Evolutionary conservation across 352 stramenopile species (phyloP).

Genomic region (Pythium pyrilobum): DNA sequence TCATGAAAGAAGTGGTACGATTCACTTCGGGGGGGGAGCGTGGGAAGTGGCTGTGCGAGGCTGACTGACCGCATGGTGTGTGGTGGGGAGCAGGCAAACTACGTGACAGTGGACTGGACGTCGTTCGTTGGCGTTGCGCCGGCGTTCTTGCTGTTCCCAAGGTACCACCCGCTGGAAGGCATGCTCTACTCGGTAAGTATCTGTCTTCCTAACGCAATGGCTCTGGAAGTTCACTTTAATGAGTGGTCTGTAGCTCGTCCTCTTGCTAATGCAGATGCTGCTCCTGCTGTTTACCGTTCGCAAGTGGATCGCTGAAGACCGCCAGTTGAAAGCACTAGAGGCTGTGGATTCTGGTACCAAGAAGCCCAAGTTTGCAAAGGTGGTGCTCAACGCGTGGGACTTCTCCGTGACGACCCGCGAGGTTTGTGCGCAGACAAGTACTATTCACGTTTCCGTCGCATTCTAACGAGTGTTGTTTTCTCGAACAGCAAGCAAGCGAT

Average conservation of each 20-base stretch:
- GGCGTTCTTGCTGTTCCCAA: slow-evolving; percentile 50
- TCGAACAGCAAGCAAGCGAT: slow-evolving; percentile 45
- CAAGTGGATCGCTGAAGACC: slow-evolving; percentile 76
- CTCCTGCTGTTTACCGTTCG: slow-evolving; percentile 53
- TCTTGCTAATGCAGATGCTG: slow-evolving; percentile 41
- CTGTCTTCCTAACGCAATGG: background rate
- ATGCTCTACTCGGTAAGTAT: slow-evolving; percentile 46
- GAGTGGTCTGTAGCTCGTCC: slow-evolving; percentile 22
- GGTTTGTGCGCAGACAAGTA: too few species aligned
- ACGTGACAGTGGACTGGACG: slow-evolving; percentile 30
- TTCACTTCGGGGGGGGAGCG: too few species aligned
- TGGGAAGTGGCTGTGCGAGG: too few species aligned
- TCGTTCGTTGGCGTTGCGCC: slow-evolving; percentile 42
- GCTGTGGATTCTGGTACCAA: slow-evolving; percentile 39
- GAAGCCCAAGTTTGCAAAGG: slow-evolving; percentile 52
- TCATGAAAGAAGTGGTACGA: slow-evolving; percentile 24
- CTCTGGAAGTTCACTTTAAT: too few species aligned
- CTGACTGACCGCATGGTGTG: too few species aligned
- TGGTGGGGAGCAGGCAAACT: too few species aligned
- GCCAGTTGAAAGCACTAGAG: slow-evolving; percentile 46
- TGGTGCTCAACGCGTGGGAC: slow-evolving; percentile 74
- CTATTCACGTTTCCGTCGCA: too few species aligned
- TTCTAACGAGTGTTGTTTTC: background rate
- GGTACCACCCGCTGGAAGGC: slow-evolving; percentile 46
- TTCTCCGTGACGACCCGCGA: slow-evolving; percentile 38